Evolutionary conservation across 2,329 filamentous ascomycete species (phyloP).

Genomic region (Bertia moriformis): DNA sequence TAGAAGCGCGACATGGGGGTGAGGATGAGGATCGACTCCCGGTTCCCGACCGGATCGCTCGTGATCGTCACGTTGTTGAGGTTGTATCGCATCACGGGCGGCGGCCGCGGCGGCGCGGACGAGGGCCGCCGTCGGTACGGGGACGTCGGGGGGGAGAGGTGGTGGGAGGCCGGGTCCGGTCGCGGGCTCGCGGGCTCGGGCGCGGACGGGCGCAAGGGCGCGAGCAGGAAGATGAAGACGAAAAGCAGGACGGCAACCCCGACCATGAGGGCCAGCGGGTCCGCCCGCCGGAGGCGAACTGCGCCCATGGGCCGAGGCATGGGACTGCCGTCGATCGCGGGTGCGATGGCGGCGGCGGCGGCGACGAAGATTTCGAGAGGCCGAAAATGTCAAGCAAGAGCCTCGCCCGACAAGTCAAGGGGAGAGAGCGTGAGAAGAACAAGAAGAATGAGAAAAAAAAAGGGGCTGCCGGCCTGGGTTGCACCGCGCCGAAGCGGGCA

Average conservation of each 20-base stretch:
- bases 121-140: constrained; percentile 52
- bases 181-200: too few relatives aligned
- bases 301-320: constrained; percentile 46
- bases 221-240: constrained; percentile 50
- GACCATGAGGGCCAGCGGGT: constrained; percentile 60
- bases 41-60: constrained; percentile 57
- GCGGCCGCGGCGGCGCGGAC: constrained; percentile 44
- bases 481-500: too few relatives aligned
- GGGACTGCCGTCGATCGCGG: constrained; percentile 10
- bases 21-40: constrained; percentile 77
- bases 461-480: too few relatives aligned
- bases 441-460: too few relatives aligned
- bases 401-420: too few relatives aligned
- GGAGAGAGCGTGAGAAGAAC: too few relatives aligned
- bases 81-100: constrained; percentile 82
- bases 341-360: constrained; percentile 5
- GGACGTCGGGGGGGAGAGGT: constrained; percentile 59
- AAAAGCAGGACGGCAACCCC: constrained; percentile 60
- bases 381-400: too few relatives aligned
- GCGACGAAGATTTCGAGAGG: constrained; percentile 11
- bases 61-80: constrained; percentile 90
- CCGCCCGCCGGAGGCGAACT: constrained; percentile 66
- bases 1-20: constrained; percentile 92
- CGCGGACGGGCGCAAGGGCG: constrained; percentile 32
- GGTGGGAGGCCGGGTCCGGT: constrained; percentile 47